phyloP scores from a whole-genome alignment of 176 grass and related monocot genomes.

The Zea luxurians region DNA sequence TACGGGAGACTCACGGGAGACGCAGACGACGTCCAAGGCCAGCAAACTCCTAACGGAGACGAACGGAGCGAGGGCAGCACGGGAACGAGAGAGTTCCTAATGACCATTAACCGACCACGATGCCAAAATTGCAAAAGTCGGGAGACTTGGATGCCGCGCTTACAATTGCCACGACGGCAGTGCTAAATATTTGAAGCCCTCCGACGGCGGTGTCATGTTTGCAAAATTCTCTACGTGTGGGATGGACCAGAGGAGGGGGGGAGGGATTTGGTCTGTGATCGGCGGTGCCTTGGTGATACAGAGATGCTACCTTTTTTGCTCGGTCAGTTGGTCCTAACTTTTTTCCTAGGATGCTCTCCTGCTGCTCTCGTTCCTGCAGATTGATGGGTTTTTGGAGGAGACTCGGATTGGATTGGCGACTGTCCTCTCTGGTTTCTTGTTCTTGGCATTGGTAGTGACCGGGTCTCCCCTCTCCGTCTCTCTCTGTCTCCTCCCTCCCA shows the following conservation, averaged over 20 bases:
- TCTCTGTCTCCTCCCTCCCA: constrained; percentile 34
- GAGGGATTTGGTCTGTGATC: constrained; percentile 19
- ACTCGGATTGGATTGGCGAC: constrained; percentile 50
- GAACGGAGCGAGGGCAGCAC: no score
- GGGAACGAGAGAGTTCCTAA: no score
- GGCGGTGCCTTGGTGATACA: constrained; percentile 19
- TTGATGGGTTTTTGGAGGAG: constrained; percentile 50
- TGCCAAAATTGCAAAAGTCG: no score
- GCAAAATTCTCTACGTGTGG: background rate
- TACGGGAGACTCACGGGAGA: no score
- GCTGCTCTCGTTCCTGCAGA: constrained; percentile 51
- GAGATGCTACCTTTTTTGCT: constrained; percentile 48
- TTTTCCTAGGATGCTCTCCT: constrained; percentile 44
- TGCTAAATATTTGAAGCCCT: no score
- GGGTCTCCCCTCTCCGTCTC: background rate
- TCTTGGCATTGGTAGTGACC: constrained; percentile 42
- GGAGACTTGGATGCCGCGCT: no score
- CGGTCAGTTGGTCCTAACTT: constrained; percentile 28
- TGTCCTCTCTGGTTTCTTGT: constrained; percentile 41
- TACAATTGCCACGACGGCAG: no score
- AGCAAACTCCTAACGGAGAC: no score
- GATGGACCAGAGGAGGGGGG: background rate
- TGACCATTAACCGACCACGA: no score
- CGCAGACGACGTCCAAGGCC: no score
- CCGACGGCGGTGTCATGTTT: no score